Percentiles rank a stretch among this genome's conserved stretches.
phyloP scores from a whole-genome alignment of 1,284 basidiomycete genomes.

The Rhodofomes roseus region DNA sequence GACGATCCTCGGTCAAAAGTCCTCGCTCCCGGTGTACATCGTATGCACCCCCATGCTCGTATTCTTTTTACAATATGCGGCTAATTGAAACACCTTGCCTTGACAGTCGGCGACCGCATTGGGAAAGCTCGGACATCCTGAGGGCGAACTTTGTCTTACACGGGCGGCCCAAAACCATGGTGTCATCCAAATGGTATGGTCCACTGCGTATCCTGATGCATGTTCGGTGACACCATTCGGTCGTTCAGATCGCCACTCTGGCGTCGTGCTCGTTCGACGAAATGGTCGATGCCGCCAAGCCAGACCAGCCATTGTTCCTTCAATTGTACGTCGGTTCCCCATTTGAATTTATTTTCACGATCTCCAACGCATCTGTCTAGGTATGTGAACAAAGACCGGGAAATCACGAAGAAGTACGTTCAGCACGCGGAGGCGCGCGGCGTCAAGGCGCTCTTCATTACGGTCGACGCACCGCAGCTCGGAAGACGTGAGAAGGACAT shows the following conservation, averaged over 20 bases:
- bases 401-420: slow-evolving; percentile 79
- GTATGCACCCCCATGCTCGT: slow-evolving; percentile 18
- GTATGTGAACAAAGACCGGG: slow-evolving; percentile 85
- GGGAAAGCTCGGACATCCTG: slow-evolving; percentile 91
- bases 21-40: slow-evolving; percentile 80
- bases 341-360: background rate
- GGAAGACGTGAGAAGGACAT: slow-evolving; percentile 94
- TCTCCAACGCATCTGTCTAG: slow-evolving; percentile 28
- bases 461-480: slow-evolving; percentile 91
- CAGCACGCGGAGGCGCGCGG: slow-evolving; percentile 82
- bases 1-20: slow-evolving; percentile 70
- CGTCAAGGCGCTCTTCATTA: slow-evolving; percentile 86
- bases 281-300: slow-evolving; percentile 74
- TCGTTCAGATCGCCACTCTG: slow-evolving; percentile 76
- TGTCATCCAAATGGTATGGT: slow-evolving; percentile 82
- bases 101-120: slow-evolving; percentile 69
- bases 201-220: background rate
- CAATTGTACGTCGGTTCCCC: slow-evolving; percentile 53
- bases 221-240: background rate
- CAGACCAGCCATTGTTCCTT: slow-evolving; percentile 76
- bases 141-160: slow-evolving; percentile 90
- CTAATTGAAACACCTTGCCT: background rate
- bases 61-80: background rate
- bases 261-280: slow-evolving; percentile 91
- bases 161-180: slow-evolving; percentile 77